A percentile compares a stretch with the other conserved stretches of the same genome.
Conservation (phyloP, 305 asterid genomes). For the Vinca major region DNA sequence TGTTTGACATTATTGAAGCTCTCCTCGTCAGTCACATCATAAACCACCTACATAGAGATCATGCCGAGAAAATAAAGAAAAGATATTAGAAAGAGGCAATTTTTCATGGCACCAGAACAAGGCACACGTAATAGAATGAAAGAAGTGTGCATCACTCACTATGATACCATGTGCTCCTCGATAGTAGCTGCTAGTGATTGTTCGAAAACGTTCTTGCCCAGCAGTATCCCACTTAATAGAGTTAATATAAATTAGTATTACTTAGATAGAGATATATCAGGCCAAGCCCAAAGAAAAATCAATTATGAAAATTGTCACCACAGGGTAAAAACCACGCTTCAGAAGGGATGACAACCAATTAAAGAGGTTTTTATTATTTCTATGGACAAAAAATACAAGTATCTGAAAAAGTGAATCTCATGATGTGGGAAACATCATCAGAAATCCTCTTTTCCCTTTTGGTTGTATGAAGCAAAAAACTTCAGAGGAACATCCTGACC, state of each 20-base stretch:
- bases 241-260: constrained; percentile 1
- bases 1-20: constrained; percentile 31
- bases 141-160: constrained; percentile 31
- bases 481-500: background rate
- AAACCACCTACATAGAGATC: constrained; percentile 21
- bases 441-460: background rate
- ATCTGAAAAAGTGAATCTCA: background rate
- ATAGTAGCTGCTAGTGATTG: constrained; percentile 89
- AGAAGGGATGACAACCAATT: background rate
- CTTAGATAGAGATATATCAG: background rate
- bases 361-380: background rate
- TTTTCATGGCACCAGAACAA: background rate
- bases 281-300: background rate
- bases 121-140: background rate
- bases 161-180: constrained; percentile 96
- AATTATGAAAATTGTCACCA: constrained; percentile 1
- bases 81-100: background rate
- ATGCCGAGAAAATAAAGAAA: constrained; percentile 5
- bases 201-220: constrained; percentile 93
- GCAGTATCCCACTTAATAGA: constrained; percentile 76
- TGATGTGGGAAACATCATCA: background rate
- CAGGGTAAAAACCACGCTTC: constrained; percentile 2
- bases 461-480: background rate
- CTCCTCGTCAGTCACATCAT: constrained; percentile 27
- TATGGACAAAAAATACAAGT: background rate